phyloP scores from a whole-genome alignment of 768 basidiomycete genomes.

The Russula virescens region DNA sequence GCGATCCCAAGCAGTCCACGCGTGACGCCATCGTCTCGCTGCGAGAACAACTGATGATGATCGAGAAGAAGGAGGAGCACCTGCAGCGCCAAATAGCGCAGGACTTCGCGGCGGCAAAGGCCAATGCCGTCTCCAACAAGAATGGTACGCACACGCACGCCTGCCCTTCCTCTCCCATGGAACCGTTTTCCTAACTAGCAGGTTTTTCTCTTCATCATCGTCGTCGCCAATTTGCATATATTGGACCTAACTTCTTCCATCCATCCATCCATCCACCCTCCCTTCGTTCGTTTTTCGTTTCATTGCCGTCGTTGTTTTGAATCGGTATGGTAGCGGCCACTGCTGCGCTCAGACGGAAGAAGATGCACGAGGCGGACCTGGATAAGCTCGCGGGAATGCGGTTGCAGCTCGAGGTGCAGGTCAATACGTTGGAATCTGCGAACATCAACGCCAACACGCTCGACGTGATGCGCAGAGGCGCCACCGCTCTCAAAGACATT shows the following conservation, averaged over 20 bases:
- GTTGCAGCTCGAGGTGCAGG: constrained; percentile 91
- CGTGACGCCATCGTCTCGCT: constrained; percentile 91
- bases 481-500: constrained; percentile 82
- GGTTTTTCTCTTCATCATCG: too few relatives aligned
- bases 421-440: constrained; percentile 94
- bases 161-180: constrained; percentile 27
- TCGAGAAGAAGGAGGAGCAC: constrained; percentile 99
- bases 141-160: constrained; percentile 70
- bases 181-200: too few relatives aligned
- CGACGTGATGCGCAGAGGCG: constrained; percentile 94
- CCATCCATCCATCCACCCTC: too few relatives aligned
- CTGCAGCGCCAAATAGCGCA: constrained; percentile 96
- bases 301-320: not conserved
- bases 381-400: constrained; percentile 80
- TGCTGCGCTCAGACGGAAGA: constrained; percentile 89
- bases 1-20: constrained; percentile 78
- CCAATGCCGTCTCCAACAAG: constrained; percentile 93
- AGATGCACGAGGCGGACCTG: constrained; percentile 78
- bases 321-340: constrained; percentile 60
- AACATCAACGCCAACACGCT: constrained; percentile 98
- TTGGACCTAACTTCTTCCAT: too few relatives aligned
- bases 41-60: constrained; percentile 90
- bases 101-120: constrained; percentile 84
- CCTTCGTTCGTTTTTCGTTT: too few relatives aligned
- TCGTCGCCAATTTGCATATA: too few relatives aligned